Evolutionary conservation across 2,329 filamentous ascomycete species (phyloP), one percentile per base, ranked within the genome.

Genomic region (Sporothrix globosa): DNA sequence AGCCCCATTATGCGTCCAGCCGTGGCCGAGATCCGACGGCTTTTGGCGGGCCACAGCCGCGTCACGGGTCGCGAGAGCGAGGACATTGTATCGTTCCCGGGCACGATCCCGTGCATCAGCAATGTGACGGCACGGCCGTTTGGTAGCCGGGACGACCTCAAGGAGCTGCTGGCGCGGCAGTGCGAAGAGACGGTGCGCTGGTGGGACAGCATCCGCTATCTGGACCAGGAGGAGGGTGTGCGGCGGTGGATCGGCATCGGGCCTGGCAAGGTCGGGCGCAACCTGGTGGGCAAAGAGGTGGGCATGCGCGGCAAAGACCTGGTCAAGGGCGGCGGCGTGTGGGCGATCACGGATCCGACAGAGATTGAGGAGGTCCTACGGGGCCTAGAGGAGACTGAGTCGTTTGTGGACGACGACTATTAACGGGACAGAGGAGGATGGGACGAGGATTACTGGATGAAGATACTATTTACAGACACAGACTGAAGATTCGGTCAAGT

Each of bases 231-330:
- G 76, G 87, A 90, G 76, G 90, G 90, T 73, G 92, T 97, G 21
- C 85, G 90, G 75, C 85, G 94, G 70, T 97, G 95, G 91, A 87
- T 98, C 66, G 95, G 95, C 56, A 92, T 98, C 73, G 95, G 95
- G 0, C 95, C 95, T 0, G 95, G 95, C 5, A 97, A 97, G 79
- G 95, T 98, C 2, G 95, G 95, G 0, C 86, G 94, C 70, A 97
- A 97, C 78, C 83, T 98, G 9, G 94, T 98, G 1, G 93, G 94
- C 14, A 97, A 97, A 80, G 95, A 97, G 81, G 94, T 97, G 3
- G 94, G 93, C 11, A 94, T 96, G 88, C 87, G 88, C 66, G 89
- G 88, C 27, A 88, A 90, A 76, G 92, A 96, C 69, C 82, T 87
- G 19, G 87, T 95, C 65, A 96, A 95, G 78, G 93, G 93, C 1